phyloP scores from a whole-genome alignment of 345 rosid genomes.

The Luvunga scandens region DNA sequence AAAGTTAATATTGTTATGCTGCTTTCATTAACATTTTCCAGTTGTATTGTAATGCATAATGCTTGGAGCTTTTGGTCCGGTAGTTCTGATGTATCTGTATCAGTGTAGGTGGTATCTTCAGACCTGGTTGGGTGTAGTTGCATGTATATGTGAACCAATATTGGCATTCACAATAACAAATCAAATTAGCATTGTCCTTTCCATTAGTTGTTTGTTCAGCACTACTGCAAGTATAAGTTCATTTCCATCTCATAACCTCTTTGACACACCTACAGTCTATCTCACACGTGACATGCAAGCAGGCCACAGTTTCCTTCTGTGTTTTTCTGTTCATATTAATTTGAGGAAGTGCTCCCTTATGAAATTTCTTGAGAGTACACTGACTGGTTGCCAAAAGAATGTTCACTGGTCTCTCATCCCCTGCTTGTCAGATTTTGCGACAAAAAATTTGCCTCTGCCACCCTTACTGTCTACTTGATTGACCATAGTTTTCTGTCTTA shows the following conservation, averaged over 20 bases:
- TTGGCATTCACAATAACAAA: neutral
- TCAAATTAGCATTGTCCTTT: neutral
- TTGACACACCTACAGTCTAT: neutral
- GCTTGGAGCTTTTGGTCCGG: neutral
- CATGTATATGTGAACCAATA: neutral
- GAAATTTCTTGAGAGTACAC: neutral
- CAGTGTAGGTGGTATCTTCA: neutral
- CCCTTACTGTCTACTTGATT: neutral
- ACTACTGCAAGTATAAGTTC: neutral
- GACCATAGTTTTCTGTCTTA: neutral
- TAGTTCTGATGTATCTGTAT: slow-evolving; percentile 3
- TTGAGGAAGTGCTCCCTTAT: neutral
- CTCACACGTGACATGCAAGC: neutral
- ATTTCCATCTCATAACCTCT: neutral
- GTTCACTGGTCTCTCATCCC: neutral
- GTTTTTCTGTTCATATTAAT: neutral
- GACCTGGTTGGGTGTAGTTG: neutral
- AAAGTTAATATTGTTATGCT: neutral
- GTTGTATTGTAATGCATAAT: neutral
- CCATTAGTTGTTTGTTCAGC: neutral
- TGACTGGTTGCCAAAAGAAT: neutral
- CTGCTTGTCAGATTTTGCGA: neutral
- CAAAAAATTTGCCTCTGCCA: neutral
- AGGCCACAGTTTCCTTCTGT: neutral
- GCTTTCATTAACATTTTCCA: neutral